Conservation (phyloP, 1,139 yeast genomes). For the Candida neerlandica region DNA sequence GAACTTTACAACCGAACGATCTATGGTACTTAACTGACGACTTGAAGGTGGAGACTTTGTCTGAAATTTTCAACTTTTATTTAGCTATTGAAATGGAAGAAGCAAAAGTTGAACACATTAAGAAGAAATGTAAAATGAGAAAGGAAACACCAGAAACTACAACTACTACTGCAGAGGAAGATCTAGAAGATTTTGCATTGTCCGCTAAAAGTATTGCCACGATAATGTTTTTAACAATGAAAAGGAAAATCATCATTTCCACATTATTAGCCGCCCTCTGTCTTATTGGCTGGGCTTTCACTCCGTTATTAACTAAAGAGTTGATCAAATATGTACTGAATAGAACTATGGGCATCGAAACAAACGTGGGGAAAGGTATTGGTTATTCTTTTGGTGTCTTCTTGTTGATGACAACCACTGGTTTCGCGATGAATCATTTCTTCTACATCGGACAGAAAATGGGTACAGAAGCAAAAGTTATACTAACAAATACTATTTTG, state of each 20-base stretch:
- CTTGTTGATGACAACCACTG: constrained; percentile 30
- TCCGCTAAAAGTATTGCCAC: constrained; percentile 17
- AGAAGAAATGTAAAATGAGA: constrained; percentile 27
- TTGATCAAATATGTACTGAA: constrained; percentile 32
- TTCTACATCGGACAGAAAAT: constrained; percentile 59
- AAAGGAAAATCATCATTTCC: constrained; percentile 26
- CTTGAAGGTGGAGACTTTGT: constrained; percentile 50
- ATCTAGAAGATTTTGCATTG: constrained; percentile 28
- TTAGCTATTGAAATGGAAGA: constrained; percentile 39
- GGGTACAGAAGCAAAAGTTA: constrained; percentile 39
- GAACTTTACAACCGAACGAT: constrained; percentile 68
- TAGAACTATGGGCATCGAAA: constrained; percentile 24
- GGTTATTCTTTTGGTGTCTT: constrained; percentile 41
- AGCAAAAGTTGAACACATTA: constrained; percentile 23
- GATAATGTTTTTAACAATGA: constrained; percentile 33
- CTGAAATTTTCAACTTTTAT: constrained; percentile 31
- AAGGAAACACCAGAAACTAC: constrained; percentile 27
- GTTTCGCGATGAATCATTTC: constrained; percentile 62
- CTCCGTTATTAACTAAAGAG: constrained; percentile 33
- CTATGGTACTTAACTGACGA: constrained; percentile 56
- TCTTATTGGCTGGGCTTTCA: constrained; percentile 20
- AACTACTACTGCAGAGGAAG: constrained; percentile 24
- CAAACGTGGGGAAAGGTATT: constrained; percentile 32
- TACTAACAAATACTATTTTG: constrained; percentile 36
- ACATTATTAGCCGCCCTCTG: constrained; percentile 23